Base-by-base conservation (phyloP, 352 stramenopile species). In the Phytophthora cryptogea region DNA sequence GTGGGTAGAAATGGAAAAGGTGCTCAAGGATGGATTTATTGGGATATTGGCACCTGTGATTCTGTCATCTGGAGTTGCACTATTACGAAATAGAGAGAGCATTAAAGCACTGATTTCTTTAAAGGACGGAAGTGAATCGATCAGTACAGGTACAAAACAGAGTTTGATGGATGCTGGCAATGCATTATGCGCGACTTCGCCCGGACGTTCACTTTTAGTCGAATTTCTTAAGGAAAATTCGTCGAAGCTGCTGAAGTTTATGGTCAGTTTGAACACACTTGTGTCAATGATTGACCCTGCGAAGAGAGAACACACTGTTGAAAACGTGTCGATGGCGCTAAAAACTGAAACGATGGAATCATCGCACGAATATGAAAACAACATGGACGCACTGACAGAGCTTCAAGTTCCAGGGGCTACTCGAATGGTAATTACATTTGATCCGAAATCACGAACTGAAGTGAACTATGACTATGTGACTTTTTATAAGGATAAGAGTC, bases 381-480 rank as follows among this genome's bases (percentile, higher is more conserved):
- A 91, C 39, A 75, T 88, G 48, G 77, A 97, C 52, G 69, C 80
- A 32, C 50, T 87, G 11, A 86, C 62, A 13, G 72, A 94, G 54
- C 64, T 97, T 27, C 56, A 68, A n/a, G 79, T 97, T 14, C 70
- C 79, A 37, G 88, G 89, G 11, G 89, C 89, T 27, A 77, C 54
- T 7, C 66, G 63, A 30, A 90, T 97, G 23, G 73, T 79, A 26
- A 85, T 97, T 23, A 83, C 74, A 5, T 97, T 97, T 49, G 90
- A 97, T 43, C 40, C 84, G 16, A 70, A 64, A 37, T 92, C 68
- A 5, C 72, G 83, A 48, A 96, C 88, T 5, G 90, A 97, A 60
- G 72, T 74, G 27, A 92, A 90, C 50, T 96, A 96, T 57, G 90
- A 97, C 55, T 96, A 94, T 54, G 60, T 97, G 23, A 93, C 80